Base-by-base conservation (phyloP, 192 early-diverging fungal genomes). In the Gaertneriomyces semiglobifer region DNA sequence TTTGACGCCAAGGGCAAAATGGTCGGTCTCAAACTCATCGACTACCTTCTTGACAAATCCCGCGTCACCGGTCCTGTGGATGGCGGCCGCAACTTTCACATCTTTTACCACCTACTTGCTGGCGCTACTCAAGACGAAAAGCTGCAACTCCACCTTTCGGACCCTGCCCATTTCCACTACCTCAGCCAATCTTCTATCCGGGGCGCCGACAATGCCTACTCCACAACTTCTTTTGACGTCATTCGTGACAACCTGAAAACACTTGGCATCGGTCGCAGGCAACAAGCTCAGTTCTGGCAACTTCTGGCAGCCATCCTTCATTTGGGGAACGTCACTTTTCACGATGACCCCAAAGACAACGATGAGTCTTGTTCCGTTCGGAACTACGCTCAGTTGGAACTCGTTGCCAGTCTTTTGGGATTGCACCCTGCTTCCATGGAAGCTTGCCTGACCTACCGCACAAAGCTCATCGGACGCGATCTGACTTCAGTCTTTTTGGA, bases 301-400 rank as follows among this genome's bases (percentile, higher is more conserved):
- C 72, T 93, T 5, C 62, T 98, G 20, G 86, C 93, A 0, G 95
- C 92, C 2, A 88, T 98, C 47, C 75, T 98, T 56, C 94, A 96
- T 63, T 71, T 98, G 12, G 95, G 94, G 18, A 96, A 98, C 63
- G 70, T 94, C n/a, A 85, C 88, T 61, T 98, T 98, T 68, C 84
- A 81, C 61, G 76, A 78, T 46, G 76, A 44, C 10, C 14, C 62
- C 7, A 60, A 78, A 14, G 69, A 81, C 6, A 72, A 81, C 4
- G 84, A 91, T 53, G 93, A 93, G 69, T 79, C 91, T 1, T 90
- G 88, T 45, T 58, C 71, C 3, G 81, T 94, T 56, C 83, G 79
- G 19, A 95, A 98, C 70, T 81, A 68, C 10, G 87, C 93, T 11
- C 82, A 86, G 57, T 68, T 86, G 39, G 88, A 88, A 33, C 68